phyloP scores from a whole-genome alignment of 2,329 filamentous ascomycete species.

The Dothidotthia symphoricarpi region DNA sequence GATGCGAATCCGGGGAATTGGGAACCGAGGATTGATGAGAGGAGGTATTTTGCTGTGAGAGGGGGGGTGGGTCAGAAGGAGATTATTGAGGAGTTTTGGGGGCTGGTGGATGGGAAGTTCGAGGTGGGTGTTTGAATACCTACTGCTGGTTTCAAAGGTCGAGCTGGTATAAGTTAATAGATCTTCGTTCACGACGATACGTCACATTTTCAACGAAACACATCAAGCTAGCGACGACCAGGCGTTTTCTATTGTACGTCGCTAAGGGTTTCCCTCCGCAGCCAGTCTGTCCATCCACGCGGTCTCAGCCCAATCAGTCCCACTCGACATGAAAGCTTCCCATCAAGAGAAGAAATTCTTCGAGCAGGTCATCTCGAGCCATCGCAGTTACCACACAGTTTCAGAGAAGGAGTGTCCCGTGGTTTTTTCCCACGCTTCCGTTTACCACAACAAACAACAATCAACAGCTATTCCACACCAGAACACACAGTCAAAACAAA shows the following conservation, averaged over 20 bases:
- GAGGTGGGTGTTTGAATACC: conserved; percentile 40
- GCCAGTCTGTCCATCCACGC: conserved; percentile 25
- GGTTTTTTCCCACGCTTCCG: too few relatives aligned
- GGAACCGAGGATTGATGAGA: conserved; percentile 57
- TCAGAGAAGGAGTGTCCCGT: conserved; percentile 23
- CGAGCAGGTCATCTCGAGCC: conserved; percentile 22
- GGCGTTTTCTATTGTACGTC: conserved; percentile 31
- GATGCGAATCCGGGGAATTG: conserved; percentile 72
- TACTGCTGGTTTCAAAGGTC: conserved; percentile 1
- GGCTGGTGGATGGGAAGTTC: conserved; percentile 45
- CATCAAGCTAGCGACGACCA: conserved; percentile 26
- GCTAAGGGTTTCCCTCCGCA: conserved; percentile 25
- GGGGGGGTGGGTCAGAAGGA: conserved; percentile 47
- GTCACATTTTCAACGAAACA: conserved; percentile 3
- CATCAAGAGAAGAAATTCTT: conserved; percentile 20
- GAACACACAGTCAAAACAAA: conserved; percentile 26
- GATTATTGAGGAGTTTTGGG: conserved; percentile 52
- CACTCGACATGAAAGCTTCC: conserved; percentile 15
- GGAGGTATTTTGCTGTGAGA: conserved; percentile 55
- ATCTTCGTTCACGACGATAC: not conserved
- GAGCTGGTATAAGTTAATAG: too few relatives aligned
- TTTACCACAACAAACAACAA: too few relatives aligned
- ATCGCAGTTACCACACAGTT: conserved; percentile 25
- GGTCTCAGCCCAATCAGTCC: conserved; percentile 29
- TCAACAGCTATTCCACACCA: conserved; percentile 13